Base-by-base conservation (phyloP, 2,329 filamentous ascomycete genomes). In the Sordariomycetes sp. region DNA sequence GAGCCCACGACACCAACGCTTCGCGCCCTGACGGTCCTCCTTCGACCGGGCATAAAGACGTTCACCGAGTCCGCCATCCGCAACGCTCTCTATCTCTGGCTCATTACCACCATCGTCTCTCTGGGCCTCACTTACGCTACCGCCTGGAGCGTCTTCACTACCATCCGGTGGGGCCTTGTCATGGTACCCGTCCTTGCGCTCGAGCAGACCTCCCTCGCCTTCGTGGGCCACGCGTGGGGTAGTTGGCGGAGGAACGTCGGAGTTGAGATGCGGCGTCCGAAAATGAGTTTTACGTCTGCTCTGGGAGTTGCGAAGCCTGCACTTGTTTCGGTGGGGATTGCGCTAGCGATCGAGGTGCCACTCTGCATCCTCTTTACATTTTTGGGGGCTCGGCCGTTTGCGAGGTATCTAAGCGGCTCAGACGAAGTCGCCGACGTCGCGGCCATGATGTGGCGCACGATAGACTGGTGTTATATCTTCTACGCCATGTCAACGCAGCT, bases 81-180 rank as follows among this genome's bases (percentile, higher is more conserved):
- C 7, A 90, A 89, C 60, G 75, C 81, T 0, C 71, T 90, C 0
- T 89, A 89, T 59, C 76, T 89, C 0, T 89, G 85, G 85, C 73
- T 89, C 0, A 76, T 89, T 0, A 76, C 71, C 56, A 80, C 76
- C 4, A 85, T 90, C 20, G 76, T 89, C 0, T 70, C 76, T 0
- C 72, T 89, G 59, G 84, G 85, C 0, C 68, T 72, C 0, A 76
- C 80, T 7, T 89, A 89, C 65, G 81, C 84, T 0, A 89, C 85
- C 0, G 84, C 85, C 0, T 90, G 85, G 85, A 82, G 84, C 1
- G 73, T 89, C 10, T 90, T 90, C 70, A 86, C 79, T 57, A 89
- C 84, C 0, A 89, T 89, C 50, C 76, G 85, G 15, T 89, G 85
- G 85, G 86, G 85, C 0, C 71, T 89, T 1, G 72, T 89, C 34